Conservation (phyloP, 495 filamentous ascomycete species). For the Schizothecium vesticola region DNA sequence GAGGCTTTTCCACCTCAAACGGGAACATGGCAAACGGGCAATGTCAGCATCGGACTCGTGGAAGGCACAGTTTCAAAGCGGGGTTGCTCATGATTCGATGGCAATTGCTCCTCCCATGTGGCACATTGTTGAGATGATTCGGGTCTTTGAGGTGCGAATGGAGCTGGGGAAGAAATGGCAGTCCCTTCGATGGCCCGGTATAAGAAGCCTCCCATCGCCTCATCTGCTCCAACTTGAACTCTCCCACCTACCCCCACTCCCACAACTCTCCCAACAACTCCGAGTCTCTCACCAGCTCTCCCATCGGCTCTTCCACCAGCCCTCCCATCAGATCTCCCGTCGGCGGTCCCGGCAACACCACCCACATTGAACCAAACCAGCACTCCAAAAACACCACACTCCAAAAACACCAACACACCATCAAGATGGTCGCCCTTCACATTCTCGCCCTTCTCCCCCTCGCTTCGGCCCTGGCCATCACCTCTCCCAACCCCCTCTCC, state of each 20-base stretch:
- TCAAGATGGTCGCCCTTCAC: neutral
- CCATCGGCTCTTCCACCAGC: no score
- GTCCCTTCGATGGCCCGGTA: neutral
- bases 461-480: neutral
- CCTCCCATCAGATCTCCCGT: neutral
- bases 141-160: neutral
- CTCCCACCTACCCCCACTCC: neutral
- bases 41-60: neutral
- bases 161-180: neutral
- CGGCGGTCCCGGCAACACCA: no score
- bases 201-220: neutral
- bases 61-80: neutral
- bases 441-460: neutral
- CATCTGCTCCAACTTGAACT: neutral
- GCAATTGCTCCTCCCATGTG: neutral
- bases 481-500: neutral
- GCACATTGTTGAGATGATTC: neutral
- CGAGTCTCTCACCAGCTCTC: neutral
- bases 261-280: neutral
- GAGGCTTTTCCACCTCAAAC: neutral
- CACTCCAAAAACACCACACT: neutral
- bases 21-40: neutral
- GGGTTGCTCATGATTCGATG: neutral
- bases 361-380: no score
- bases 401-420: neutral